Evolutionary conservation across 2,329 filamentous ascomycete species (phyloP), one percentile per base, ranked within the genome.

Genomic region (Fusarium veterinarium): DNA sequence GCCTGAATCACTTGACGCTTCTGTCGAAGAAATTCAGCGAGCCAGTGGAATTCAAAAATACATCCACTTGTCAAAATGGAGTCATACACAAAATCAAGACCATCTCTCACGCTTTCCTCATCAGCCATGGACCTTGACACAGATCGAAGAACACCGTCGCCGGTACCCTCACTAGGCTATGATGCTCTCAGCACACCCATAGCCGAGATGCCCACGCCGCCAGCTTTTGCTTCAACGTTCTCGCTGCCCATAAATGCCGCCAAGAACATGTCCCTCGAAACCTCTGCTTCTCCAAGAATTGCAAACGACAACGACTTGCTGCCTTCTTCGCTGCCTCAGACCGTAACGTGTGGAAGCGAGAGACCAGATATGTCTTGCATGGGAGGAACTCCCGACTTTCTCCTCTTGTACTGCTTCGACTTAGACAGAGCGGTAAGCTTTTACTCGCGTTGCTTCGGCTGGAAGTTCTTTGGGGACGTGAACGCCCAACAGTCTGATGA

Each of bases 371-470:
- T 72, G 28, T 56, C 63, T 12, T 41, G 53, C 35, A 46, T 69
- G 19, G 59, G 67, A 19, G 71, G 73, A 20, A 73, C 70, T 9
- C 61, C 74, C 16, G 72, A 73, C n/a, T 77, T 77, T 56, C 64
- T 76, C 38, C 67, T 77, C 46, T 61, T 77, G 25, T 62, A 73
- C 30, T 77, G 75, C 40, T 75, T 74, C 55, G 61, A 77, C 38
- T 69, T 77, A 11, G 44, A 62, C 9, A 71, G 75, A 44, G 75
- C 75, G 25, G 58, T 63, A 51, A 52, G 45, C 33, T 77, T 77
- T 49, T 77, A 77, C 64, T 74, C 70, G 14, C 60, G 58, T 28
- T 77, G 75, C 52, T 77, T 77, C 33, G 74, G 68, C 37, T 77
- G 75, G 75, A 69, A 38, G 13, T 77, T 77, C 41, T 52, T 68